These are phyloP conservation scores for Taphrina deformans DNA, from an alignment of 1,139 yeast species.

Conservation along the genomic window DNA sequence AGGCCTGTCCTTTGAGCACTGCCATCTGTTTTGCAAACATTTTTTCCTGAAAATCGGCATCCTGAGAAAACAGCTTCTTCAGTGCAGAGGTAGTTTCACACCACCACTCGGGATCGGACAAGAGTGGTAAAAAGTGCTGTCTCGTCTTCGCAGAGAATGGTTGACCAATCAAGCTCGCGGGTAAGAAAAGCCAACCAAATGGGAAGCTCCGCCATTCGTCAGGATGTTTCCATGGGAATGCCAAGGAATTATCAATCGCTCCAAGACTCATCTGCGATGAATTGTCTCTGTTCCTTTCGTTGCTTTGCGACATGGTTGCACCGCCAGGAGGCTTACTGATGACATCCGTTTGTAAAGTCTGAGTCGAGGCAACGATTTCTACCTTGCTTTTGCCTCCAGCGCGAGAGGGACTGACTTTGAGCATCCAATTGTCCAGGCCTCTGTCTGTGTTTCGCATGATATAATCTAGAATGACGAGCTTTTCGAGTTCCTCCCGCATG, in stretches of 20 bases:
- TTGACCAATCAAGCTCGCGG: slow-evolving; percentile 63
- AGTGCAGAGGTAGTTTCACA: slow-evolving; percentile 56
- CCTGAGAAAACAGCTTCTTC: slow-evolving; percentile 55
- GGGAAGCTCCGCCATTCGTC: slow-evolving; percentile 82
- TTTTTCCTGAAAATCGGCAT: slow-evolving; percentile 62
- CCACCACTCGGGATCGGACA: slow-evolving; percentile 73
- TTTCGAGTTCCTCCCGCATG: slow-evolving; percentile 65
- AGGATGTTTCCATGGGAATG: slow-evolving; percentile 83
- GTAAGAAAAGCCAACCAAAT: slow-evolving; percentile 74
- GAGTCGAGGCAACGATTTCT: slow-evolving; percentile 26
- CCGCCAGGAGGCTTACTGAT: slow-evolving; percentile 6
- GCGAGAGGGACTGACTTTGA: slow-evolving; percentile 49
- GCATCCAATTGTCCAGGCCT: slow-evolving; percentile 79
- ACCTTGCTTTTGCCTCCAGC: slow-evolving; percentile 12
- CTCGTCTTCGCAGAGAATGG: slow-evolving; percentile 64
- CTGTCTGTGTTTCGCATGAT: slow-evolving; percentile 75
- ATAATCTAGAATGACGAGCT: slow-evolving; percentile 68
- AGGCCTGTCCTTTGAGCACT: slow-evolving; percentile 75
- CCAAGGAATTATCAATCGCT: slow-evolving; percentile 74
- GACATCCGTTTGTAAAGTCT: slow-evolving; percentile 1
- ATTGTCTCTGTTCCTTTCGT: neutral
- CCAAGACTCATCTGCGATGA: slow-evolving; percentile 53
- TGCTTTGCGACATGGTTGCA: slow-evolving; percentile 29
- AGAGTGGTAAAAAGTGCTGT: slow-evolving; percentile 58
- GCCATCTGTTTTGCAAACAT: slow-evolving; percentile 72